Evolutionary conservation across 2,329 filamentous ascomycete species (phyloP), one percentile per base, ranked within the genome.

Genomic region (Grosmannia huntii): DNA sequence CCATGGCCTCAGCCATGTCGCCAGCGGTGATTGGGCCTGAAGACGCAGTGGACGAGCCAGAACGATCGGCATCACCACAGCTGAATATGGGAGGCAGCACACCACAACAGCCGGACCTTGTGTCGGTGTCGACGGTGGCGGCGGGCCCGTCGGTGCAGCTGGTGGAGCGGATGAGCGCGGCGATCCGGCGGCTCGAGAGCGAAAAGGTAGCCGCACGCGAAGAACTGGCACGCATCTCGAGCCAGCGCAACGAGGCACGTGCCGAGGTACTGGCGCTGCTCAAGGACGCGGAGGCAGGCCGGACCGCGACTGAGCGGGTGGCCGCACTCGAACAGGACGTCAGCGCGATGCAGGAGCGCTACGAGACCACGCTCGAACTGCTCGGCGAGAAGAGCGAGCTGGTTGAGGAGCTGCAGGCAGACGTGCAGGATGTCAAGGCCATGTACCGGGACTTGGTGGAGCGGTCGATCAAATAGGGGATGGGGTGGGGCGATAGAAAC

Each of bases 371-470:
- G 60, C 76, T 99, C 57, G 91, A 97, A 74, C 86, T 97, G 83
- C 74, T 99, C 59, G 94, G 94, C 1, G 94, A 99, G 80, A 96
- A 96, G 81, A 96, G 90, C 70, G 94, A 99, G 76, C 76, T 87
- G 67, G 91, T 96, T 2, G 90, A 96, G 68, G 94, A 99, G 76
- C 75, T 99, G 64, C 84, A 80, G 70, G 86, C 87, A 14, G 94
- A 97, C 76, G 87, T 99, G 57, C 78, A 84, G 63, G 94, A 99
- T 75, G 79, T 99, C 69, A 99, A 99, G 76, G 86, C 85, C 67
- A 96, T 99, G 80, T 97, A 97, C 75, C 83, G 90, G 64, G 92
- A 97, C 68, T 73, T 99, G 70, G 87, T 95, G 54, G 89, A 95
- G 73, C 83, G 85, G 68, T 92, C 89, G 59, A 83, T 90, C 31